phyloP scores from a whole-genome alignment of 2,329 filamentous ascomycete species.

The Saccharata proteae region DNA sequence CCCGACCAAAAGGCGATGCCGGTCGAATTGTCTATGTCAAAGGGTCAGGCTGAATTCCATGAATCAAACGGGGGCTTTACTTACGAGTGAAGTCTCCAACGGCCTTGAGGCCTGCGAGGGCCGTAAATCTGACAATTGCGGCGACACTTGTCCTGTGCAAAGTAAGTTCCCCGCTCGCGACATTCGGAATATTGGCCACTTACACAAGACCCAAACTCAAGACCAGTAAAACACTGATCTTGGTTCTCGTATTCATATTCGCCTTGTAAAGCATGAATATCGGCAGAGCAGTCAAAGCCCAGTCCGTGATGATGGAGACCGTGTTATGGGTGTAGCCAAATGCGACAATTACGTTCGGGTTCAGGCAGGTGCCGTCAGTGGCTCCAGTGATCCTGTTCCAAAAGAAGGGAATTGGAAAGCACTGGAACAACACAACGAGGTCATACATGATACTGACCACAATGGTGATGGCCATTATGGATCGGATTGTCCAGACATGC shows the following conservation, averaged over 20 bases:
- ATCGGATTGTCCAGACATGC: conserved; percentile 1
- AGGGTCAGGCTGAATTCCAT: too few species aligned
- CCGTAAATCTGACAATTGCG: conserved; percentile 1
- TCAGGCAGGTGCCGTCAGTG: conserved; percentile 2
- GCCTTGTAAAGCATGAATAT: conserved; percentile 3
- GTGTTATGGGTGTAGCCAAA: conserved; percentile 4
- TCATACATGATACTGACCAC: conserved; percentile 1
- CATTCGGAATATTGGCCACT: neutral
- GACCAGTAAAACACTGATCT: conserved; percentile 1
- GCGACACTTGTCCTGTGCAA: neutral
- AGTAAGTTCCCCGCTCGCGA: neutral
- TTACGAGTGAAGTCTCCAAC: conserved; percentile 2
- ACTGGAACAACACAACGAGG: conserved; percentile 4
- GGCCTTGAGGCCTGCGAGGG: conserved; percentile 1
- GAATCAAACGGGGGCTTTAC: too few species aligned
- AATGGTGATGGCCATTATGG: conserved; percentile 1
- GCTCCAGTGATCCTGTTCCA: conserved; percentile 1
- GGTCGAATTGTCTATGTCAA: conserved; percentile 1
- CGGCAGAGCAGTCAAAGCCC: conserved; percentile 1
- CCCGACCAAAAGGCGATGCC: conserved; percentile 1
- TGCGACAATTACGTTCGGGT: neutral
- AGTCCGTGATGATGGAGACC: conserved; percentile 3
- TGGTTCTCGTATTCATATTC: conserved; percentile 3
- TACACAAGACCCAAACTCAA: conserved; percentile 4
- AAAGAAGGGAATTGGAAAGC: conserved; percentile 1